Base-by-base conservation (phyloP, 1,284 basidiomycete species). In the Cryptococcus sp. region DNA sequence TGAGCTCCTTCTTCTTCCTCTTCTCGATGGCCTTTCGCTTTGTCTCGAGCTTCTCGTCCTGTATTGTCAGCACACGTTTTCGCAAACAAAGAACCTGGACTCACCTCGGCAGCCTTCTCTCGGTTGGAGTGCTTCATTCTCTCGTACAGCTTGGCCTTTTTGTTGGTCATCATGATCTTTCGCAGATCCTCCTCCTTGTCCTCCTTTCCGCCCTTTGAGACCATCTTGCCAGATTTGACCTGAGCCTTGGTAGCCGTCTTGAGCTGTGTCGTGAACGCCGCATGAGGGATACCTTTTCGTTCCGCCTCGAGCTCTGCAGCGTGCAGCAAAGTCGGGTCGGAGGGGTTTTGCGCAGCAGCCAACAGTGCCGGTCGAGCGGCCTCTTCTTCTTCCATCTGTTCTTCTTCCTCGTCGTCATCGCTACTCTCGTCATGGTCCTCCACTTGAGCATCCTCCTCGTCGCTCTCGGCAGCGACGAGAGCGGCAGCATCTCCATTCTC, bases 111-210 rank as follows among this genome's bases (percentile, higher is more conserved):
- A 23, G 79, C 77, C 54, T 84, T 83, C 74, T 87, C 89, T 68
- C 81, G 80, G 69, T 93, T 81, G 54, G 85, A 84, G 72, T 89
- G 84, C 75, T 91, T 89, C 82, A 97, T 87, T 76, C 88, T 87
- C 73, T 94, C 90, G 75, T 95, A 97, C 62, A 98, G 74, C 76
- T 95, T 97, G 63, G 85, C 82, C 75, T 97, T 87, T 76, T 88
- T 93, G 76, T 93, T 95, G 76, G 88, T 94, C 83, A 98, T 85
- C 82, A 98, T 82, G 83, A 95, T 95, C 79, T 94, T 95, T 73
- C 91, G 87, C 85, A 97, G 89, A 65, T 94, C 86, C 68, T 85
- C 79, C 69, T 95, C 91, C 14, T 74, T 36, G 14, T 36, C 60
- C 25, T 54, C 58, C 47, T 58, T 59, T 10, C 43, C 59, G 10